These are phyloP conservation scores for Lepiota brunneoincarnata DNA, from an alignment of 768 basidiomycete genomes.

Conservation along the genomic window DNA sequence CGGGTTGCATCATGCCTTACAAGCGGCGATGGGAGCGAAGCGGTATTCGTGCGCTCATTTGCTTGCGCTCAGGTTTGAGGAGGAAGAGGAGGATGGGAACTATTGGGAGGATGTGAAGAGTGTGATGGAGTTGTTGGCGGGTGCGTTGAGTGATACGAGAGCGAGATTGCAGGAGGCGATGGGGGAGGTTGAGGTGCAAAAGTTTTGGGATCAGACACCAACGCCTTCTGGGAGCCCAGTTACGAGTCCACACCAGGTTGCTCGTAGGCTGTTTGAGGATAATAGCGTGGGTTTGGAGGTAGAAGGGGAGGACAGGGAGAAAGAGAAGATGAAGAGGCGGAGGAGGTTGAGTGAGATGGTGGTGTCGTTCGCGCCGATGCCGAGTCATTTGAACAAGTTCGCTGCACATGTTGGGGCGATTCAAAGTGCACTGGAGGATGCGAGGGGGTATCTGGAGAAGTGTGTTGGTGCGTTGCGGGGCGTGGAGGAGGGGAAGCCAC, in stretches of 20 bases:
- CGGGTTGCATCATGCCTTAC: slow-evolving; percentile 57
- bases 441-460: slow-evolving; percentile 60
- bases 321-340: not conserved
- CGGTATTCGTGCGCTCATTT: slow-evolving; percentile 80
- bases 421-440: slow-evolving; percentile 65
- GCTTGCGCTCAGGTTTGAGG: slow-evolving; percentile 66
- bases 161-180: slow-evolving; percentile 61
- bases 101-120: slow-evolving; percentile 87
- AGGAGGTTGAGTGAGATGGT: slow-evolving; percentile 12
- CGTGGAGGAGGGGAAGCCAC: slow-evolving; percentile 18
- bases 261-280: not conserved
- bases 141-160: slow-evolving; percentile 63
- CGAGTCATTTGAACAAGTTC: slow-evolving; percentile 65
- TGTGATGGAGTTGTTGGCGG: slow-evolving; percentile 68
- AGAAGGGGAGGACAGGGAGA: slow-evolving; percentile 7
- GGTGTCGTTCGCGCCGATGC: slow-evolving; percentile 70
- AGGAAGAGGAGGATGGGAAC: slow-evolving; percentile 53
- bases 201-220: slow-evolving; percentile 48
- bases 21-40: slow-evolving; percentile 67
- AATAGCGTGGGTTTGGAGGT: slow-evolving; percentile 6
- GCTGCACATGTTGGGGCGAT: slow-evolving; percentile 74
- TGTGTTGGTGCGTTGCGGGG: slow-evolving; percentile 60
- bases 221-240: slow-evolving; percentile 26
- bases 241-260: not conserved
- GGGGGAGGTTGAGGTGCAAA: slow-evolving; percentile 54